A percentile compares a stretch with the other conserved stretches of the same genome.
phyloP scores from a whole-genome alignment of 208 protist species.

The Jaenimonas drosophilae region DNA sequence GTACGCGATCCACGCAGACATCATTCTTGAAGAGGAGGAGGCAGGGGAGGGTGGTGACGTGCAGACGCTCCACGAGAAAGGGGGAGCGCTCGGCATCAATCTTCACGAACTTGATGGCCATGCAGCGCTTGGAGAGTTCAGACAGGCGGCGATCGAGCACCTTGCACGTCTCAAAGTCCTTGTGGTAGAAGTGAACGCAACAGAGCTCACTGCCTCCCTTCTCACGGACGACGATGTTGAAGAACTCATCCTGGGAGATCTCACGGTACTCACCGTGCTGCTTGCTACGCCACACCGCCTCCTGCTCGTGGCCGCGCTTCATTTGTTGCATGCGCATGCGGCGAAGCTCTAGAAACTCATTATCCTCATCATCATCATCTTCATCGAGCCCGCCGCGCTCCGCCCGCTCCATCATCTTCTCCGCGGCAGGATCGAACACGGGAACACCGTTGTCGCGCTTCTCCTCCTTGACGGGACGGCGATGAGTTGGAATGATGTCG shows the following conservation, averaged over 20 bases:
- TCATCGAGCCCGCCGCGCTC: constrained; percentile 13
- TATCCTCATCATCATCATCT: constrained; percentile 62
- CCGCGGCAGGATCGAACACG: constrained; percentile 60
- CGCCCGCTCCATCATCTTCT: constrained; percentile 22
- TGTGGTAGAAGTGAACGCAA: constrained; percentile 93
- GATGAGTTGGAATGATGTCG: constrained; percentile 83
- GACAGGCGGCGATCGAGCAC: constrained; percentile 92
- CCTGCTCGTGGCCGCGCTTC: constrained; percentile 39
- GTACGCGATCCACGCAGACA: constrained; percentile 88
- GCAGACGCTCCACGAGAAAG: constrained; percentile 92
- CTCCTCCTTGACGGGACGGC: constrained; percentile 20
- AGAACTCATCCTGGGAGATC: constrained; percentile 91
- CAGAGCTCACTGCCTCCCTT: constrained; percentile 83
- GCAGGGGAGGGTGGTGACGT: constrained; percentile 88
- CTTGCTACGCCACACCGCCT: constrained; percentile 77
- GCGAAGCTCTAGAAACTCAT: constrained; percentile 65
- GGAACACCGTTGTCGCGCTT: constrained; percentile 19
- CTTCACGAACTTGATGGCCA: constrained; percentile 90
- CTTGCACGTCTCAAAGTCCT: constrained; percentile 94
- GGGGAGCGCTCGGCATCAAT: constrained; percentile 90
- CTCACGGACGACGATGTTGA: constrained; percentile 86
- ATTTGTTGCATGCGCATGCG: constrained; percentile 49
- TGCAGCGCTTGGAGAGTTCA: constrained; percentile 62
- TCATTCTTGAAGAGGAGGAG: constrained; percentile 92
- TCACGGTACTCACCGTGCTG: constrained; percentile 91